Conservation (phyloP, 2,329 filamentous ascomycete genomes). For the Epichloe coenophiala region DNA sequence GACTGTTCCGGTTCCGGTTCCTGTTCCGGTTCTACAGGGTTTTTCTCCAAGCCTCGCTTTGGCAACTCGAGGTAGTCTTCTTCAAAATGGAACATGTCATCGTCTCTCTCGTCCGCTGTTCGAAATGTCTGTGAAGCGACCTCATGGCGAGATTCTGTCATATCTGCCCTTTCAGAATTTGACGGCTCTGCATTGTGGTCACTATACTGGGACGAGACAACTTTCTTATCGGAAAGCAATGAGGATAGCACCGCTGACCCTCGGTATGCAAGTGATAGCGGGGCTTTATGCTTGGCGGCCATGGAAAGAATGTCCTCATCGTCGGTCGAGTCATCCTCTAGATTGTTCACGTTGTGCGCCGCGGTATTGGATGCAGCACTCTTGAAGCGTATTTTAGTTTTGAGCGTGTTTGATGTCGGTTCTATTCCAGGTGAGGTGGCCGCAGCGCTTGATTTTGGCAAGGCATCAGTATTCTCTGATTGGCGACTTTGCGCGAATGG, state of each 20-base stretch:
- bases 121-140: not conserved
- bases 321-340: slow-evolving; percentile 23
- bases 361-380: no score
- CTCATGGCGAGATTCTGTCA: not conserved
- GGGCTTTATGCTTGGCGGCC: slow-evolving; percentile 16
- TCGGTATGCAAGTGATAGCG: not conserved
- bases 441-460: not conserved
- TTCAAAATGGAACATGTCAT: slow-evolving; percentile 35
- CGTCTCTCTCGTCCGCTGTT: slow-evolving; percentile 14
- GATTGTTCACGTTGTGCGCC: slow-evolving; percentile 2
- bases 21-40: not conserved
- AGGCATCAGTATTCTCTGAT: not conserved
- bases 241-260: not conserved
- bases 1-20: slow-evolving; percentile 7
- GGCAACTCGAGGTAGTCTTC: slow-evolving; percentile 19
- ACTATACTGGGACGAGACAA: slow-evolving; percentile 2
- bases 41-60: not conserved
- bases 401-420: not conserved
- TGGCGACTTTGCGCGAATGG: not conserved
- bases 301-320: slow-evolving; percentile 29
- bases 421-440: not conserved
- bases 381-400: not conserved
- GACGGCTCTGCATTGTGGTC: not conserved
- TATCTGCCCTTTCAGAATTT: not conserved
- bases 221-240: slow-evolving; percentile 14